phyloP scores from a whole-genome alignment of 371 early-diverging fungal species.

The Blakeslea trispora region DNA sequence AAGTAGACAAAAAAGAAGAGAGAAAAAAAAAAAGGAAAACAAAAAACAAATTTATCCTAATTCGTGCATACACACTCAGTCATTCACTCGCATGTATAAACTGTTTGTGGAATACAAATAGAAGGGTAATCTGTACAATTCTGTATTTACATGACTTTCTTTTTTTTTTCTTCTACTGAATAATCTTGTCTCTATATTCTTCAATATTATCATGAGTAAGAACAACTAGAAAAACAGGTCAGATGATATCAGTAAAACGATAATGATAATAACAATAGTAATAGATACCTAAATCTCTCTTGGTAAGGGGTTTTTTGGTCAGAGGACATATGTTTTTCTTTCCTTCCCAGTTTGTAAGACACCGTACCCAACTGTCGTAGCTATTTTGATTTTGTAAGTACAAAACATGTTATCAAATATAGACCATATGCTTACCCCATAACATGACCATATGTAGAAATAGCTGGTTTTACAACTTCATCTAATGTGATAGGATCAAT shows the following conservation, averaged over 20 bases:
- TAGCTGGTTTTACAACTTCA: slow-evolving; percentile 88
- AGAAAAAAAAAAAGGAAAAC: neutral
- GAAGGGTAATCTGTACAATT: neutral
- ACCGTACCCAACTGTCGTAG: slow-evolving; percentile 92
- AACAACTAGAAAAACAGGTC: no score
- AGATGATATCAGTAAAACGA: slow-evolving; percentile 1
- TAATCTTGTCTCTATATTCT: slow-evolving; percentile 35
- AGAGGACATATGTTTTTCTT: slow-evolving; percentile 89
- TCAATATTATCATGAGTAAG: slow-evolving; percentile 40
- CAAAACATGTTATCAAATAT: neutral
- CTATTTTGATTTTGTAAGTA: slow-evolving; percentile 20
- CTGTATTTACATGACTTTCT: neutral
- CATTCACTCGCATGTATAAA: no score
- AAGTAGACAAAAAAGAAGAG: slow-evolving; percentile 1
- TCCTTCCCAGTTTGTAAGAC: slow-evolving; percentile 78
- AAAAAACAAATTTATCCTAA: neutral
- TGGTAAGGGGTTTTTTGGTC: slow-evolving; percentile 89
- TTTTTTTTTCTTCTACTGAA: slow-evolving; percentile 14
- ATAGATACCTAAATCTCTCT: slow-evolving; percentile 74
- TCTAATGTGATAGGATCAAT: slow-evolving; percentile 94
- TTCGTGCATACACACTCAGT: neutral
- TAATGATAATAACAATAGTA: slow-evolving; percentile 4
- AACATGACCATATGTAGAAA: slow-evolving; percentile 95
- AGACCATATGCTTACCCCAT: slow-evolving; percentile 67
- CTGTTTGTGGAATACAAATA: no score